Base-by-base conservation (phyloP, 495 filamentous ascomycete genomes). In the Monascus purpureus region DNA sequence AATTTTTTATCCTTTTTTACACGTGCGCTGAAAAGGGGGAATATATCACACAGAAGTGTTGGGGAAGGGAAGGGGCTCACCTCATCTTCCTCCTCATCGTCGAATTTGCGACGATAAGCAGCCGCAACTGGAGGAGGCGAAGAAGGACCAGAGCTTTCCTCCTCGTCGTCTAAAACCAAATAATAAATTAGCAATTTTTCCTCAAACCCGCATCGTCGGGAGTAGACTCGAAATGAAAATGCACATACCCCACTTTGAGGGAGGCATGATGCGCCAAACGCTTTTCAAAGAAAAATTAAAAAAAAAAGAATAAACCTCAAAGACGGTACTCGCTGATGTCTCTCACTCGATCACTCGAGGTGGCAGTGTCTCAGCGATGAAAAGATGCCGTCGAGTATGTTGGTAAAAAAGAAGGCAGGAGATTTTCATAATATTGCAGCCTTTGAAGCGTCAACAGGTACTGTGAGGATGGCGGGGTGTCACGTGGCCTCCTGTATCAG, bases 11-110 rank as follows among this genome's bases (percentile, higher is more conserved):
- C 33, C 31, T 25, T 22, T 25, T n/a, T 18, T 22, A 20, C n/a
- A 14, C 17, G 13, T 15, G 31, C 17, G 2, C 26, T 23, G 28
- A 13, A 32, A 28, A 20, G 24, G 15, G 18, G 31, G 19, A 12
- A n/a, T n/a, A 31, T 25, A 25, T 25, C 12, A 19, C 19, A 20
- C n/a, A 14, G 17, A 13, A 17, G 31, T 19, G 2, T 28, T 23
- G 28, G 13, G 31, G 25, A 20, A 26, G 15, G 18, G 31, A 18
- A 12, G 9, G 17, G 12, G 55, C 71, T 52, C 72, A 88, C 87
- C 57, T 95, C 86, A 28, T 90, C 86, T 19, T 75, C 82, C 53
- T 93, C 87, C 49, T 95, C 88, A 46, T 99, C 90, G 42, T 92
- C 86, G 46, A 90, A 95, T 53, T 83, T 84, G 50, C 69, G 55